Evolutionary conservation across 306 rosid species (phyloP).

Genomic region (Vigna radiata): DNA sequence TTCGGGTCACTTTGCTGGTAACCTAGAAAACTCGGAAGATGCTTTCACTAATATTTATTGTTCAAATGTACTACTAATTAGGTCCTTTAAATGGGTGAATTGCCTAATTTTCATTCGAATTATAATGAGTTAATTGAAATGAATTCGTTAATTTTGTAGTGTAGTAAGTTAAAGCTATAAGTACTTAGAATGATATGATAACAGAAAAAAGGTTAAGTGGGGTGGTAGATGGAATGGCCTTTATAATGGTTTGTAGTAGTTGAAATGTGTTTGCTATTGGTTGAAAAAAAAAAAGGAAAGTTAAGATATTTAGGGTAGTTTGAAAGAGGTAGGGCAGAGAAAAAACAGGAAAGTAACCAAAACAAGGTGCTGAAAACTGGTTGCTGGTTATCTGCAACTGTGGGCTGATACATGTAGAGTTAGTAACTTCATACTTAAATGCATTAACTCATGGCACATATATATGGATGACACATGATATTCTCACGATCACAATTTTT

Average conservation of each 20-base stretch:
- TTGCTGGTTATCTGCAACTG: constrained; percentile 47
- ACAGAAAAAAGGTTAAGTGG: not conserved
- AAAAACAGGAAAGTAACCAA: constrained; percentile 46
- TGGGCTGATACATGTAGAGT: constrained; percentile 42
- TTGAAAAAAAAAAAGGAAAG: constrained; percentile 16
- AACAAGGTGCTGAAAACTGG: constrained; percentile 51
- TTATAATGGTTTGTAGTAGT: not conserved
- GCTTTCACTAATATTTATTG: constrained; percentile 9
- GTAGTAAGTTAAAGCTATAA: constrained; percentile 25
- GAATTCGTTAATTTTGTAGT: not conserved
- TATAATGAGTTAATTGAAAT: not conserved
- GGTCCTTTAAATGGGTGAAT: too few relatives aligned
- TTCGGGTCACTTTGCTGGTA: constrained; percentile 37
- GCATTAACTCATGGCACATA: constrained; percentile 43
- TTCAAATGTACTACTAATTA: constrained; percentile 5
- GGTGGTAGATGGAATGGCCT: constrained; percentile 33
- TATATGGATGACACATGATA: not conserved
- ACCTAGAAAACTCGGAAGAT: constrained; percentile 33
- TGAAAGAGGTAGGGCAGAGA: constrained; percentile 19
- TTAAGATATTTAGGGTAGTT: constrained; percentile 11
- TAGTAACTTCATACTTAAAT: constrained; percentile 37
- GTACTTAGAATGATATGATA: constrained; percentile 4
- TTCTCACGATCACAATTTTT: too few relatives aligned
- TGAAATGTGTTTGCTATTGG: not conserved
- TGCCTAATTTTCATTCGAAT: too few relatives aligned